Percentiles rank a stretch among this genome's conserved stretches.
Conservation (phyloP, 2,329 filamentous ascomycete genomes). For the Penicillium sp. region DNA sequence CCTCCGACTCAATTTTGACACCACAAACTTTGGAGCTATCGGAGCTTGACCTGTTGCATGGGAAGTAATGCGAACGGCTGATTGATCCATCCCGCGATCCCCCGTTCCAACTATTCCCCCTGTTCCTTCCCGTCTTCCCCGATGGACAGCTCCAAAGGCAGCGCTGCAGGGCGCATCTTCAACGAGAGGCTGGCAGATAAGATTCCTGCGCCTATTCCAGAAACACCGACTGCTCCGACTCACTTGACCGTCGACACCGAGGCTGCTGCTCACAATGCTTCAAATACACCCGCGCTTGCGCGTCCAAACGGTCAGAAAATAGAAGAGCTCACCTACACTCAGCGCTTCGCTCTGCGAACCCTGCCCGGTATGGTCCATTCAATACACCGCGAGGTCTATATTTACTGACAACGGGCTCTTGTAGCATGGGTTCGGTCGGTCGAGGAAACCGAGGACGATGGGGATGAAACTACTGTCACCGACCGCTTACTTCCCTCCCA, state of each 20-base stretch:
- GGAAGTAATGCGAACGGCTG: conserved; percentile 27
- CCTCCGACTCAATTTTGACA: not conserved
- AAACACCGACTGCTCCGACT: conserved; percentile 9
- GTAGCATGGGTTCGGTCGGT: conserved; percentile 49
- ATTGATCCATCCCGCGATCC: conserved; percentile 19
- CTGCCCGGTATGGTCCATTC: conserved; percentile 37
- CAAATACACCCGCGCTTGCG: conserved; percentile 21
- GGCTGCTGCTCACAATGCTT: conserved; percentile 20
- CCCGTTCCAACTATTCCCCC: conserved; percentile 7
- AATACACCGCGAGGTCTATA: conserved; percentile 3
- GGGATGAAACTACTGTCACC: conserved; percentile 35
- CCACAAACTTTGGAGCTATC: not conserved
- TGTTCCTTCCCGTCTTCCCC: not conserved
- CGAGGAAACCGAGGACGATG: conserved; percentile 38
- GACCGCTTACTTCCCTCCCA: conserved; percentile 40
- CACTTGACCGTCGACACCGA: conserved; percentile 24
- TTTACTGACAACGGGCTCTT: conserved; percentile 7
- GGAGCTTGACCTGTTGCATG: not conserved
- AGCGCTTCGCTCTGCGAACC: conserved; percentile 31
- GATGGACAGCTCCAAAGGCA: conserved; percentile 25
- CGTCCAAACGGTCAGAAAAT: conserved; percentile 19
- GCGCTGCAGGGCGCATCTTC: conserved; percentile 17
- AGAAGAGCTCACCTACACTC: conserved; percentile 15
- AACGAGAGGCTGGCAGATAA: conserved; percentile 26
- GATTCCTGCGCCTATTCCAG: conserved; percentile 14